Evolutionary conservation across 176 grass and related monocot genomes (phyloP), one percentile per base, ranked within the genome.

Genomic region (Eremochloa ophiuroides): DNA sequence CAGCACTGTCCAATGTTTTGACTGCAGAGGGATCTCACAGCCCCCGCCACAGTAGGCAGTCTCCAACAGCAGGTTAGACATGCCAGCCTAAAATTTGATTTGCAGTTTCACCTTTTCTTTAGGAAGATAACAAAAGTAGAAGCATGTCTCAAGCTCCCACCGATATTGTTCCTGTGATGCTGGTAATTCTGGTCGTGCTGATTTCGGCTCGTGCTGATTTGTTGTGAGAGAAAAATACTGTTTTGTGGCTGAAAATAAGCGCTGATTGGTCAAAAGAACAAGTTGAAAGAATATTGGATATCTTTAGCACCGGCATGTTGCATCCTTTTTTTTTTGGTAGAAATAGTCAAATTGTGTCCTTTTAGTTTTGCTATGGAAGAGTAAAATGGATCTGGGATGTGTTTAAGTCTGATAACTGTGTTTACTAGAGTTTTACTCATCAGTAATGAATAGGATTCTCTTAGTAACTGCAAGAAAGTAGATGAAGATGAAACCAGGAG

Each of bases 1-100:
- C 97, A 75, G 93, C 97, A 41, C 71, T 99, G 37, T 99, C 96
- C 11, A 83, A 91, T 74, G 89, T 93, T 80, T 84, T 95, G 47
- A 93, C 89, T 38, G 91, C 85, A 39, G 93, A 93, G 88, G 86
- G 85, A 84, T 78, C 89, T 82, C 91, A 92, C 59, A 91, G 71
- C 39, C 91, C 82, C 30, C 65, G 28, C 28, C 30, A 15, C 22
- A 82, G 68, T 78, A 86, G 20, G 83, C 72, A 42, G 42, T 80
- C 85, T 11, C 81, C 81, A 73, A 78, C 63, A 41, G 78, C 84
- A 78, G 79, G 78, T 38, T 74, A 38, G 31, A 64, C 63, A 85
- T 69, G 3, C 20, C 39, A 34, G 18, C 39, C 80, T 78, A 90
- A 90, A 72, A 51, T 64, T 80, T 33, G 38, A 69, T 76, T 39